Base-by-base conservation (phyloP, 2,329 filamentous ascomycete species). In the Stemphylium beticola region DNA sequence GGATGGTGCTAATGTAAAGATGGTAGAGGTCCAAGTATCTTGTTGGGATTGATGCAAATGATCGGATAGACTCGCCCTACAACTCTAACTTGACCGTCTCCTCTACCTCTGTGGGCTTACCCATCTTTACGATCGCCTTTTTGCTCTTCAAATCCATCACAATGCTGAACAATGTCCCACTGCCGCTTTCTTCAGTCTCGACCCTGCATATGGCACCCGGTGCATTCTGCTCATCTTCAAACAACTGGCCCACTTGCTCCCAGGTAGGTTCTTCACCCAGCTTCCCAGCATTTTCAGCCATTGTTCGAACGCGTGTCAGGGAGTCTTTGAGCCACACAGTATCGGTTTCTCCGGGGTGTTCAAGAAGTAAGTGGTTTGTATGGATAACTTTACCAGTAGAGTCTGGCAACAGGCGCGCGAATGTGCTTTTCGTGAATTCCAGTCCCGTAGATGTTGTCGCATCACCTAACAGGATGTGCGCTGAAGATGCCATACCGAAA, bases 391-490 rank as follows among this genome's bases (percentile, higher is more conserved):
- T 66, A 1, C 71, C 66, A 1, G 42, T 50, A 0, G 41, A 51
- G 56, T 79, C 76, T 56, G 76, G 55, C 57, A 57, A 14, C 9
- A 72, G 57, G 59, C 73, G 50, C 20, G 57, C 75, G 63, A 61
- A 71, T 15, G 60, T 73, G 49, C 57, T 67, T 64, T 74, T 79
- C 0, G 71, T 71, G 34, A 72, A 85, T 62, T 86, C 83, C 6
- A 85, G 58, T 0, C 83, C 83, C 4, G 81, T 62, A 0, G 76
- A 76, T 0, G 78, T 79, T 0, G 64, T 73, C 4, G 69, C 57
- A 65, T 86, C 84, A 0, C 79, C 83, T 33, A 86, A 69, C 0
- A 83, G 69, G 57, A 86, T 84, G 57, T 85, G 82, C 46, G 81
- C 83, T 3, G 82, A 76, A 6, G 76, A 76, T 0, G 83, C 83